Conservation (phyloP, 192 early-diverging fungal species). For the Hyaloraphidium curvatum region DNA sequence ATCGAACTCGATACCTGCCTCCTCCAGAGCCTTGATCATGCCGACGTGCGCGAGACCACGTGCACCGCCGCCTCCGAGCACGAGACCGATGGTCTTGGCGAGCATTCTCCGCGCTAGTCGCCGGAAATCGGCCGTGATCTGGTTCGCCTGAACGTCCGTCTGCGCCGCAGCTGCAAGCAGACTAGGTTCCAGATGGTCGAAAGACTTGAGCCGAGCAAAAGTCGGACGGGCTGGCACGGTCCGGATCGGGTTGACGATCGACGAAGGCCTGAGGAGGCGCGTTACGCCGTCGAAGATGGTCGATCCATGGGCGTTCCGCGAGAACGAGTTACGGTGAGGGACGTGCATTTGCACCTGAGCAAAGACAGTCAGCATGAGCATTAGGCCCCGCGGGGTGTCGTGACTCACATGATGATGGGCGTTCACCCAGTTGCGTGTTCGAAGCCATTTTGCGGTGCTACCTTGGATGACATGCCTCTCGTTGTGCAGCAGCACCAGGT, state of each 20-base stretch:
- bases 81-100: constrained; percentile 76
- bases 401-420: constrained; percentile 86
- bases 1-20: constrained; percentile 93
- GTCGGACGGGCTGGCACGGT: background rate
- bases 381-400: background rate
- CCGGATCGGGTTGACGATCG: constrained; percentile 25
- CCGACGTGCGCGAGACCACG: constrained; percentile 86
- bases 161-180: background rate
- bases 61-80: constrained; percentile 91
- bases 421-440: constrained; percentile 82
- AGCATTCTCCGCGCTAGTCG: constrained; percentile 81
- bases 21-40: constrained; percentile 81
- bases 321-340: background rate
- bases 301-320: constrained; percentile 18
- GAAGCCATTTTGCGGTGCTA: constrained; percentile 77
- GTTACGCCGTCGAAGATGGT: too few relatives aligned
- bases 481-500: constrained; percentile 78
- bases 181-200: too few relatives aligned
- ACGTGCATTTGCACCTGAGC: constrained; percentile 24
- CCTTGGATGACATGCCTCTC: constrained; percentile 57
- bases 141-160: background rate
- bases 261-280: too few relatives aligned
- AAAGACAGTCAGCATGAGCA: background rate
- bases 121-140: constrained; percentile 22
- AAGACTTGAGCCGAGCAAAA: background rate